These are phyloP conservation scores for Boletus patriciae DNA, from an alignment of 768 basidiomycete genomes.

Conservation along the genomic window DNA sequence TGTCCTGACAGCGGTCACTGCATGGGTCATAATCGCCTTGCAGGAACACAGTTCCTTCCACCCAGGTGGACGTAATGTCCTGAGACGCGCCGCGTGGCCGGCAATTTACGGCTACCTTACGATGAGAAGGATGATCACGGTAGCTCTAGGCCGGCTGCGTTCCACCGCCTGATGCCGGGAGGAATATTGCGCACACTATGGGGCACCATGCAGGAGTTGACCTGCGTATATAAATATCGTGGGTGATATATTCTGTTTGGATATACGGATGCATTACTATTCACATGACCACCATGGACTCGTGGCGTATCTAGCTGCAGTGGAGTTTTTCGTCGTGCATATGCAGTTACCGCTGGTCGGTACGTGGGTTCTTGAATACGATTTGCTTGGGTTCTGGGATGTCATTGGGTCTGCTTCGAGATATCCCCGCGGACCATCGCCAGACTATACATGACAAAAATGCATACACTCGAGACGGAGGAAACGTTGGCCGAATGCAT, in stretches of 20 bases:
- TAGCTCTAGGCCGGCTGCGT: too few relatives aligned
- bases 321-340: background rate
- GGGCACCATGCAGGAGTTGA: background rate
- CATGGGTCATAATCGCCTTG: constrained; percentile 58
- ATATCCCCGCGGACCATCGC: background rate
- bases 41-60: constrained; percentile 36
- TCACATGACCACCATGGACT: background rate
- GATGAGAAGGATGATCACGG: background rate
- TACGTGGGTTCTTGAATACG: background rate
- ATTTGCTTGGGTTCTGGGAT: background rate
- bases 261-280: background rate
- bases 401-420: background rate
- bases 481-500: too few relatives aligned
- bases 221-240: background rate
- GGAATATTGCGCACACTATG: background rate
- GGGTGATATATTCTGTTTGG: background rate
- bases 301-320: background rate
- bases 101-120: background rate
- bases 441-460: background rate
- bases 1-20: constrained; percentile 51
- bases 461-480: background rate
- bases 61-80: background rate
- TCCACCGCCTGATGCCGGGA: background rate
- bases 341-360: background rate
- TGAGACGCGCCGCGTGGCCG: constrained; percentile 25